A percentile compares a stretch with the other conserved stretches of the same genome.
These are phyloP conservation scores for Backusella liffmaniae DNA, from an alignment of 192 early-diverging fungal genomes.

Conservation along the genomic window DNA sequence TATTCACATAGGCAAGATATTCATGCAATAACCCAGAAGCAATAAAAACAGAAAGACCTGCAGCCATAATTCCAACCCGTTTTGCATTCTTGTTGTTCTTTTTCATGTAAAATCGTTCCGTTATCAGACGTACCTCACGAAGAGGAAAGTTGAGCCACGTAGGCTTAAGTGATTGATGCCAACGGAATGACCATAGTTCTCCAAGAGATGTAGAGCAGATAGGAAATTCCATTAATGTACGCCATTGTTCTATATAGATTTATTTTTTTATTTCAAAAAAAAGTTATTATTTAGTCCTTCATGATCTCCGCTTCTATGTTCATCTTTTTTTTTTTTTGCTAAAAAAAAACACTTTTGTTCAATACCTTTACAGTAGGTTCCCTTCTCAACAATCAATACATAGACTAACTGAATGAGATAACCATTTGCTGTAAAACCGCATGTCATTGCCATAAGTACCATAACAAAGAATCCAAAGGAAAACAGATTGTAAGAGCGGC, in stretches of 20 bases:
- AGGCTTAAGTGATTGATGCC: constrained; percentile 10
- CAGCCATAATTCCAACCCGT: not conserved
- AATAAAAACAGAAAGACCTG: constrained; percentile 1
- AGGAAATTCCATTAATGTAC: not conserved
- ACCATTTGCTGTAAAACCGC: not conserved
- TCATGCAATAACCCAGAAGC: not conserved
- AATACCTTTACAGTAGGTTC: not conserved
- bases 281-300: too few species aligned
- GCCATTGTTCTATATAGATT: constrained; percentile 9
- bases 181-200: constrained; percentile 14
- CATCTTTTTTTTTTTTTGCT: too few species aligned
- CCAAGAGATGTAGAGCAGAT: constrained; percentile 1
- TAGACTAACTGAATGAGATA: constrained; percentile 1
- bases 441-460: not conserved
- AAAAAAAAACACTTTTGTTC: too few species aligned
- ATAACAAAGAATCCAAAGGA: not conserved
- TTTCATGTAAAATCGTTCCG: constrained; percentile 3
- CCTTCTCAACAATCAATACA: not conserved
- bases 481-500: not conserved
- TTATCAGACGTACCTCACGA: not conserved
- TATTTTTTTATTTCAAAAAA: not conserved
- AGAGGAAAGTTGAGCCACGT: constrained; percentile 15
- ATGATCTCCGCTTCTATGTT: too few species aligned
- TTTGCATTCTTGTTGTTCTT: not conserved
- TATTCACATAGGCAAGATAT: not conserved